Evolutionary conservation across 1,284 basidiomycete species (phyloP).

Genomic region (Anthracocystis setariae): DNA sequence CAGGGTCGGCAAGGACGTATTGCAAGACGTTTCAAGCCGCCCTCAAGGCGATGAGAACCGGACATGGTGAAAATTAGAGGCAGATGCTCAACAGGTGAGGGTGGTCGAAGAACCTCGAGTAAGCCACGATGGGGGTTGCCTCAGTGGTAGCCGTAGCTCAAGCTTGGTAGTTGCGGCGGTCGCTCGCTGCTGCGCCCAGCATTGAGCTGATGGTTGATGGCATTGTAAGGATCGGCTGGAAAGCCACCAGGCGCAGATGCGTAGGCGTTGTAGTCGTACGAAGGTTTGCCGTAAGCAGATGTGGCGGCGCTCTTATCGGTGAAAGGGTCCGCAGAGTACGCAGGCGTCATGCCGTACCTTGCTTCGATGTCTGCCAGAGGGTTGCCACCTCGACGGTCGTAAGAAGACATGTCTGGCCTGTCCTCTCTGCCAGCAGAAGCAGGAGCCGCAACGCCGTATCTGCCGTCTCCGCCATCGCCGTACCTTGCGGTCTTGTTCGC

Average conservation of each 20-base stretch:
- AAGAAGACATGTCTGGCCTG: conserved; percentile 23
- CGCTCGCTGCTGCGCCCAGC: conserved; percentile 11
- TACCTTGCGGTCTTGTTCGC: conserved; percentile 33
- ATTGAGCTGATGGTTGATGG: conserved; percentile 45
- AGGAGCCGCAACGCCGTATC: conserved; percentile 14
- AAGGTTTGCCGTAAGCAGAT: conserved; percentile 29
- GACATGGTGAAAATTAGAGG: too few relatives aligned
- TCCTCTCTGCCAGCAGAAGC: background rate
- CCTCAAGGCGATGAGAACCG: background rate
- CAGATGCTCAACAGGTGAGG: too few relatives aligned
- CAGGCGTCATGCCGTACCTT: conserved; percentile 46
- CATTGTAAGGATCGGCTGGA: conserved; percentile 43
- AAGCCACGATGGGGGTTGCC: background rate
- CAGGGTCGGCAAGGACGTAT: background rate
- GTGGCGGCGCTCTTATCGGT: conserved; percentile 27
- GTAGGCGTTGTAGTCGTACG: conserved; percentile 50
- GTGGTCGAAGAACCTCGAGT: too few relatives aligned
- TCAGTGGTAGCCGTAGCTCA: conserved; percentile 35
- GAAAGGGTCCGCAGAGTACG: conserved; percentile 32
- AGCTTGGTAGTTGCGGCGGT: conserved; percentile 47
- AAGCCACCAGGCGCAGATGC: conserved; percentile 23
- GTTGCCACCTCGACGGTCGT: conserved; percentile 41
- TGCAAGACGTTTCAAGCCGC: background rate
- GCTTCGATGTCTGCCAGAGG: conserved; percentile 54
- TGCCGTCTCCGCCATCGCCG: conserved; percentile 41